A percentile compares a stretch with the other conserved stretches of the same genome.
Evolutionary conservation across 1,139 yeast genomes (phyloP).

Genomic region (Scheffersomyces parashehatae): DNA sequence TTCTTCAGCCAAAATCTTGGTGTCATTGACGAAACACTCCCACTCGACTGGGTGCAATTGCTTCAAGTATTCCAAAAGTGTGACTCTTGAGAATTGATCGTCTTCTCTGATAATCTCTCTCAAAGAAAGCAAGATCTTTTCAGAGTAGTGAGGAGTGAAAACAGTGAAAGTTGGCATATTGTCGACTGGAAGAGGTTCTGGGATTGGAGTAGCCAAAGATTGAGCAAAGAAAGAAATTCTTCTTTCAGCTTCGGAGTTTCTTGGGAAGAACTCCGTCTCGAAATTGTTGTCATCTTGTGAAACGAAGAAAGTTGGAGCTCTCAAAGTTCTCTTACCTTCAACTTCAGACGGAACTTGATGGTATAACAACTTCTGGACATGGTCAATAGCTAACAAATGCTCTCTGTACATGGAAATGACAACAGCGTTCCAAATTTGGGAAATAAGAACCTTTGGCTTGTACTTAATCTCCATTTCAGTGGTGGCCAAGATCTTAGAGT

Average conservation of each 20-base stretch:
- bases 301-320: conserved; percentile 98
- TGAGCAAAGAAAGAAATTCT: conserved; percentile 99
- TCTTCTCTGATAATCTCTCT: conserved; percentile 98
- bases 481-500: conserved; percentile 94
- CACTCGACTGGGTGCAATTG: conserved; percentile 98
- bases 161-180: conserved; percentile 99
- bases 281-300: conserved; percentile 96
- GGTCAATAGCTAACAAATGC: conserved; percentile 95
- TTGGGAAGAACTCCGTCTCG: conserved; percentile 94
- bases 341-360: conserved; percentile 98
- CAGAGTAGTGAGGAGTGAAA: conserved; percentile 96
- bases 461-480: conserved; percentile 99
- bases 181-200: conserved; percentile 97
- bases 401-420: conserved; percentile 98
- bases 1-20: conserved; percentile 97
- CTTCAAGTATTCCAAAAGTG: conserved; percentile 91
- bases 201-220: conserved; percentile 96
- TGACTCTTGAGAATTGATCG: conserved; percentile 96
- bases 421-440: conserved; percentile 98
- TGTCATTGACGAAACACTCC: conserved; percentile 98
- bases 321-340: conserved; percentile 96
- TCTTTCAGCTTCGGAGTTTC: conserved; percentile 97
- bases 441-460: conserved; percentile 96
- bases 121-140: conserved; percentile 89
- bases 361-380: conserved; percentile 92